phyloP scores from a whole-genome alignment of 2,329 filamentous ascomycete species.

The Calonectria henricotiae region DNA sequence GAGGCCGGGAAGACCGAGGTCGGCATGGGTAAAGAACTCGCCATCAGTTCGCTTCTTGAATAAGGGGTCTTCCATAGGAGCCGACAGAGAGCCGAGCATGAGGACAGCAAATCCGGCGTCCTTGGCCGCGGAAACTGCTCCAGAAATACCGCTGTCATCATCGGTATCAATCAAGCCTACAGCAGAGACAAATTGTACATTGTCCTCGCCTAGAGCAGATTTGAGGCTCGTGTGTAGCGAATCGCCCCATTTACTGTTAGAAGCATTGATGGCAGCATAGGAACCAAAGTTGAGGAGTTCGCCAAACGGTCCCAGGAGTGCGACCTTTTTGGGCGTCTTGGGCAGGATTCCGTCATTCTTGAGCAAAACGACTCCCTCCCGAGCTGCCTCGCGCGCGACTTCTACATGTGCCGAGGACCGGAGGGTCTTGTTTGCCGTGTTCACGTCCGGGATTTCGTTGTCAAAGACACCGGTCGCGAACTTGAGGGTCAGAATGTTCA shows the following conservation, averaged over 20 bases:
- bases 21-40: conserved; percentile 55
- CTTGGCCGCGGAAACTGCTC: conserved; percentile 52
- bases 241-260: conserved; percentile 41
- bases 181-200: conserved; percentile 40
- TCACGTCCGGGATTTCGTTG: conserved; percentile 45
- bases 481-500: conserved; percentile 53
- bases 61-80: conserved; percentile 46
- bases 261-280: conserved; percentile 44
- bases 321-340: conserved; percentile 60
- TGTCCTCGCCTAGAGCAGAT: conserved; percentile 38
- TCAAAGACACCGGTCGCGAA: conserved; percentile 53
- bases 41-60: conserved; percentile 57
- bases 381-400: conserved; percentile 38
- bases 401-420: conserved; percentile 33
- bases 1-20: conserved; percentile 55
- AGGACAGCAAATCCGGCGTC: conserved; percentile 54
- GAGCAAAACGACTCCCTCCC: conserved; percentile 69
- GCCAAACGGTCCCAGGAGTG: conserved; percentile 51
- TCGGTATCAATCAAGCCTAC: conserved; percentile 43
- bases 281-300: conserved; percentile 47
- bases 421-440: conserved; percentile 41
- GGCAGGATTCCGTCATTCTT: conserved; percentile 74
- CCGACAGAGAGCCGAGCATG: conserved; percentile 53
- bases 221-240: conserved; percentile 42
- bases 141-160: conserved; percentile 41